Percentiles rank a stretch among this genome's conserved stretches.
Evolutionary conservation across 2,329 filamentous ascomycete species (phyloP).

Genomic region (Cadophora sp.): DNA sequence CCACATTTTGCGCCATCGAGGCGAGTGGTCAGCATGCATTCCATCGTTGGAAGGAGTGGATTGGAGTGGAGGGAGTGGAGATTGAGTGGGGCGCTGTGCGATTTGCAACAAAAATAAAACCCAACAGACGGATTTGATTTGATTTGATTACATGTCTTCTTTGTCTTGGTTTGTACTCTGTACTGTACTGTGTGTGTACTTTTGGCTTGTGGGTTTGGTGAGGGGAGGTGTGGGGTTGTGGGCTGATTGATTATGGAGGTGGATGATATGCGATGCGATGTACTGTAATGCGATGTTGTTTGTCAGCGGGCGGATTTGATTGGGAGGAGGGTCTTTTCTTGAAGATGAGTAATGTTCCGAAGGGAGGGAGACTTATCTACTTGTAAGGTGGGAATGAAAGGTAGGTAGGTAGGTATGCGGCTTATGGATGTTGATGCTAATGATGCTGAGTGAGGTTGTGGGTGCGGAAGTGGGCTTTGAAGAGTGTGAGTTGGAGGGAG

Average conservation of each 20-base stretch:
- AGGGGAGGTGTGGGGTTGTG: conserved; percentile 10
- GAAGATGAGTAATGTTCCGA: not conserved
- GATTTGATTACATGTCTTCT: no score
- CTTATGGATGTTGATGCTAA: not conserved
- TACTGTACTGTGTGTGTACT: no score
- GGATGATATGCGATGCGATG: not conserved
- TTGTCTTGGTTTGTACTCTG: no score
- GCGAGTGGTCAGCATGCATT: conserved; percentile 7
- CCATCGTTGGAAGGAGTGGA: no score
- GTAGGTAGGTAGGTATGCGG: not conserved
- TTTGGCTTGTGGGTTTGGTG: no score
- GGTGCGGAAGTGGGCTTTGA: no score
- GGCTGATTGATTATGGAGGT: not conserved
- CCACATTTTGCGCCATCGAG: not conserved
- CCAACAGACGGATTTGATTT: no score
- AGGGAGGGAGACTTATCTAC: no score
- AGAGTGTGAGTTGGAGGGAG: no score
- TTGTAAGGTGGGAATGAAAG: not conserved
- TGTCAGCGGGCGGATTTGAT: not conserved
- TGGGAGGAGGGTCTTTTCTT: not conserved
- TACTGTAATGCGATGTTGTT: not conserved
- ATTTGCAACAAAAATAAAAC: conserved; percentile 10
- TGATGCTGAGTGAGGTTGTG: no score
- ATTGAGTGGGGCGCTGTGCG: conserved; percentile 17
- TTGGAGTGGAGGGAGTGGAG: no score